Evolutionary conservation across 2,329 filamentous ascomycete species (phyloP), one percentile per base, ranked within the genome.

Genomic region (Lasiodiplodia citricola): DNA sequence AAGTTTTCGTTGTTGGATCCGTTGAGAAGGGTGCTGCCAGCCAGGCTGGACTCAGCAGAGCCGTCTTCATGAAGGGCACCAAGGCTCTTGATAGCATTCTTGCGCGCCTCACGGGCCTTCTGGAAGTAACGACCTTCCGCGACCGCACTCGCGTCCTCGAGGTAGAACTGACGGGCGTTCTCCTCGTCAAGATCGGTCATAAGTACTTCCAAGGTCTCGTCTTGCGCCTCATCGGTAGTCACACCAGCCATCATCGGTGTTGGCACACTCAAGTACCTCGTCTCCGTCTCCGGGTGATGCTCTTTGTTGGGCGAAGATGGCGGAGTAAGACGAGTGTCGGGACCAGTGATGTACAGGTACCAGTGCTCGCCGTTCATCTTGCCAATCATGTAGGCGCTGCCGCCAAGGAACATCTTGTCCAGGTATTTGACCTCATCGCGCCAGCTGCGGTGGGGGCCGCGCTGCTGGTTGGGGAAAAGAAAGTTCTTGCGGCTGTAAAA

Each of bases 311-410:
- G 94, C 13, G 92, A 97, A 37, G 90, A 86, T 68, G 95, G 94
- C 5, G 94, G 94, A 0, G 94, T 97, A 72, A 96, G 85, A 66
- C 88, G 84, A 58, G 88, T 90, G 78, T 91, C 90, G 21, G 96
- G 95, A 64, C 93, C 93, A 14, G 96, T 98, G 75, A 98, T 90
- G 83, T 99, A 99, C 68, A 99, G 85, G 79, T 98, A 98, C 96
- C 96, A 99, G 76, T 99, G 96, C 80, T 99, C 96, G 69, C 96
- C 95, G 75, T 99, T 99, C 95, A 98, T 98, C 84, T 97, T 98
- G 77, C 96, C 96, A 73, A 99, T 96, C 94, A 98, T 97, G 81
- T 99, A 99, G 63, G 96, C 96, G 80, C 95, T 98, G 67, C 96
- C 96, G 68, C 92, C 91, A 70, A 92, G 86, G 79, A 99, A 97